Evolutionary conservation across 1,284 basidiomycete species (phyloP).

Genomic region (Tremellales sp.): DNA sequence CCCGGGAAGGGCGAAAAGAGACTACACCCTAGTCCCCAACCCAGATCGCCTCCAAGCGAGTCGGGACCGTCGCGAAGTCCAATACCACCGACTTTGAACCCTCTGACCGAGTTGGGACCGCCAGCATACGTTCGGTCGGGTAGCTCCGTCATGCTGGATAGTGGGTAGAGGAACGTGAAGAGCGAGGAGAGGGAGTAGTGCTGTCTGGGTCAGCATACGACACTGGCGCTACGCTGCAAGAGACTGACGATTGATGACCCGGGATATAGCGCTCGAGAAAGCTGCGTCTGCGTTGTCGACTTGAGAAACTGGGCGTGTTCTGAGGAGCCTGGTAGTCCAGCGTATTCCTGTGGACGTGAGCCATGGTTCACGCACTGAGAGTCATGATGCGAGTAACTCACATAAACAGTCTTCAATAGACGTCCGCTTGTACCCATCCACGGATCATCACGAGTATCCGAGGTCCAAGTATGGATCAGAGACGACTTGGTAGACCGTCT

Average conservation of each 20-base stretch:
- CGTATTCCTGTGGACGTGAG: conserved; percentile 57
- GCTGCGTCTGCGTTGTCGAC: conserved; percentile 61
- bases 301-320: conserved; percentile 61
- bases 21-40: conserved; percentile 78
- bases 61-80: conserved; percentile 75
- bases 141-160: conserved; percentile 51
- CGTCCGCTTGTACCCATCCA: conserved; percentile 63
- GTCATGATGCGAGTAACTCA: conserved; percentile 12
- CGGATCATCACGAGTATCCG: conserved; percentile 74
- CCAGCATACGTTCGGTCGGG: conserved; percentile 87
- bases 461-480: conserved; percentile 69
- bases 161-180: conserved; percentile 42
- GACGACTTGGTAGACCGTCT: conserved; percentile 78
- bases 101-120: conserved; percentile 82
- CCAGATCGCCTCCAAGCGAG: conserved; percentile 82
- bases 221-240: not conserved
- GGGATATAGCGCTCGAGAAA: conserved; percentile 57
- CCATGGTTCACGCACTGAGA: conserved; percentile 1
- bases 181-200: conserved; percentile 45
- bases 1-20: conserved; percentile 73
- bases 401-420: conserved; percentile 60
- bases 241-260: conserved; percentile 46
- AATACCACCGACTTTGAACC: conserved; percentile 78
- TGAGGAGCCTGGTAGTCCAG: conserved; percentile 70
- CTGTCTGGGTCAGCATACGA: conserved; percentile 17